These are phyloP conservation scores for Clohesyomyces aquaticus DNA, from an alignment of 495 filamentous ascomycete genomes.

Conservation along the genomic window DNA sequence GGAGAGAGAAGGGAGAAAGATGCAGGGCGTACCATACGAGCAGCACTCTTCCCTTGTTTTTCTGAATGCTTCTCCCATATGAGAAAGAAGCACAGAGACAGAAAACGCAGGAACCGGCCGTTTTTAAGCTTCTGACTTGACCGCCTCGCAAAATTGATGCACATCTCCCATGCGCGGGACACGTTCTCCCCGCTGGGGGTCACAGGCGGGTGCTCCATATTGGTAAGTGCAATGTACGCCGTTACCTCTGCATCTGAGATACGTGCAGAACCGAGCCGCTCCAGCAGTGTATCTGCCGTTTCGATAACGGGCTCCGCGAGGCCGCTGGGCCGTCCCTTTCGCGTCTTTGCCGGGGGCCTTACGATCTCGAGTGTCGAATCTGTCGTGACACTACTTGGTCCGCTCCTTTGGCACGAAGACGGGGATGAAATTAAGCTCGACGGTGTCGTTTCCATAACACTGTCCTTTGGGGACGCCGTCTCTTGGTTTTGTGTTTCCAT, in stretches of 20 bases:
- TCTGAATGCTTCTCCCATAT: background rate
- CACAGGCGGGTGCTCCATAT: background rate
- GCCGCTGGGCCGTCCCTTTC: background rate
- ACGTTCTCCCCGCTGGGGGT: background rate
- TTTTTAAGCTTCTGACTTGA: background rate
- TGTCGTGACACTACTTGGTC: background rate
- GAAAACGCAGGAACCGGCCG: background rate
- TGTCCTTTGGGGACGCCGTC: background rate
- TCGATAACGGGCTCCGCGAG: background rate
- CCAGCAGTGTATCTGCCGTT: background rate
- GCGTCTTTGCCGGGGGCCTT: background rate
- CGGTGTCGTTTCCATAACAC: background rate
- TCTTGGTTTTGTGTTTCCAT: background rate
- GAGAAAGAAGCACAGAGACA: background rate
- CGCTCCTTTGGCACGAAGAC: background rate
- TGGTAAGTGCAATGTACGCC: background rate
- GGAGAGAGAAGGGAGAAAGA: background rate
- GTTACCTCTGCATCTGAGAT: background rate
- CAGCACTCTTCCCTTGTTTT: background rate
- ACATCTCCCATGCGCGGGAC: background rate
- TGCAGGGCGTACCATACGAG: background rate
- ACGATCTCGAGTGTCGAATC: background rate
- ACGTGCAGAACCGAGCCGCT: background rate
- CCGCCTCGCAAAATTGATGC: background rate
- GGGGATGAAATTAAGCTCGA: background rate